Conservation (phyloP, 371 early-diverging fungal genomes). For the Mucor plumbeus region DNA sequence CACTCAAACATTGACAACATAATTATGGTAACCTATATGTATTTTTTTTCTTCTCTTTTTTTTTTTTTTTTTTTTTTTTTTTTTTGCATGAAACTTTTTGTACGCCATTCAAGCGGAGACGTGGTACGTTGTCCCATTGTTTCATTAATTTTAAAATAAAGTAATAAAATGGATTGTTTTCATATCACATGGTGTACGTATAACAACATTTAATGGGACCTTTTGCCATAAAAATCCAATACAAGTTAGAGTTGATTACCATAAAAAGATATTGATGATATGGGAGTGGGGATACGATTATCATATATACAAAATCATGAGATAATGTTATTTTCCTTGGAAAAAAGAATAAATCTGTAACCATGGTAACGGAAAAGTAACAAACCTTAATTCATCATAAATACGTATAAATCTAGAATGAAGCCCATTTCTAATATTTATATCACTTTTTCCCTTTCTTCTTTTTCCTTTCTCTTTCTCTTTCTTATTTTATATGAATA, state of each 20-base stretch:
- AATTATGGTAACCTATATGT: no score
- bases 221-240: not conserved
- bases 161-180: not conserved
- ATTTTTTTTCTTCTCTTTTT: no score
- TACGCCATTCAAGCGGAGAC: no score
- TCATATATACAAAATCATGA: constrained; percentile 5
- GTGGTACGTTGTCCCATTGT: no score
- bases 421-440: not conserved
- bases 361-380: constrained; percentile 8
- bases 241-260: not conserved
- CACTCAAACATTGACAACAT: no score
- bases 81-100: no score
- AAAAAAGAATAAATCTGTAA: not conserved
- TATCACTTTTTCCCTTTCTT: not conserved
- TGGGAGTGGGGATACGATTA: not conserved
- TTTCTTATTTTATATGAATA: not conserved
- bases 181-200: not conserved
- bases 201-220: constrained; percentile 5
- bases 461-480: not conserved
- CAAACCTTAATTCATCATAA: constrained; percentile 11
- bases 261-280: not conserved
- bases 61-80: no score
- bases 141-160: no score
- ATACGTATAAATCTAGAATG: not conserved
- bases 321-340: constrained; percentile 1